Percentiles rank a stretch among this genome's conserved stretches.
Evolutionary conservation across 768 basidiomycete genomes (phyloP).

Genomic region (Candolleomyces efflorescens): DNA sequence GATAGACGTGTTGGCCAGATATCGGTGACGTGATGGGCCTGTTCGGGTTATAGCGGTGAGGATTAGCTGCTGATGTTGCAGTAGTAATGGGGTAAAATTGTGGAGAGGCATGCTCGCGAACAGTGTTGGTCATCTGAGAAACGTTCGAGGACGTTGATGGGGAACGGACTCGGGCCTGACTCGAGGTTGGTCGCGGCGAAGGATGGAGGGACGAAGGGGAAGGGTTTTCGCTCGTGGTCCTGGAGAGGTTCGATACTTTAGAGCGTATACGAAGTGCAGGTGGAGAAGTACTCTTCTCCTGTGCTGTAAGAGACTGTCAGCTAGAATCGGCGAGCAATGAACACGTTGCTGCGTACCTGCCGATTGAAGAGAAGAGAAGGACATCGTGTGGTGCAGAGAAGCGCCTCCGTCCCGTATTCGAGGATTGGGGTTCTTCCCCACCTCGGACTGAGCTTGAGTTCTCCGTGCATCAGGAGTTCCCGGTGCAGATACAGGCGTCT

Average conservation of each 20-base stretch:
- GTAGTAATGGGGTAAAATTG: constrained; percentile 57
- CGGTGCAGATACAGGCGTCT: constrained; percentile 27
- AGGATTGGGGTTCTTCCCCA: constrained; percentile 11
- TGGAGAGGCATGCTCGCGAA: constrained; percentile 17
- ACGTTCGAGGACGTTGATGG: constrained; percentile 38
- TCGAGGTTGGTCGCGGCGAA: constrained; percentile 17
- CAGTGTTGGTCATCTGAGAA: constrained; percentile 23
- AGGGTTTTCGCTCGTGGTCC: constrained; percentile 19
- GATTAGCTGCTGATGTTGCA: constrained; percentile 50
- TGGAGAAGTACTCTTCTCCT: constrained; percentile 21
- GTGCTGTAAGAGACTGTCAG: constrained; percentile 12
- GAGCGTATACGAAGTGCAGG: constrained; percentile 48
- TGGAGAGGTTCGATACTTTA: constrained; percentile 52
- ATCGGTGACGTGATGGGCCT: constrained; percentile 27
- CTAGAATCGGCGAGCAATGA: constrained; percentile 9
- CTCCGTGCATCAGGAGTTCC: constrained; percentile 28
- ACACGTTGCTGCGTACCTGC: constrained; percentile 13
- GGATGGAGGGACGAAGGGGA: constrained; percentile 13
- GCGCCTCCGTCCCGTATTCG: constrained; percentile 25
- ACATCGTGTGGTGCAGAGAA: constrained; percentile 34
- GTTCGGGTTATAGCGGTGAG: constrained; percentile 44
- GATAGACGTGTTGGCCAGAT: constrained; percentile 26
- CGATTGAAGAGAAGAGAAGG: constrained; percentile 31
- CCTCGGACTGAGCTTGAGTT: constrained; percentile 22
- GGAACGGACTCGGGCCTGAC: constrained; percentile 27